Percentiles rank a stretch among this genome's conserved stretches.
phyloP scores from a whole-genome alignment of 208 protist genomes.

The Acanthamoeba castellanii region DNA sequence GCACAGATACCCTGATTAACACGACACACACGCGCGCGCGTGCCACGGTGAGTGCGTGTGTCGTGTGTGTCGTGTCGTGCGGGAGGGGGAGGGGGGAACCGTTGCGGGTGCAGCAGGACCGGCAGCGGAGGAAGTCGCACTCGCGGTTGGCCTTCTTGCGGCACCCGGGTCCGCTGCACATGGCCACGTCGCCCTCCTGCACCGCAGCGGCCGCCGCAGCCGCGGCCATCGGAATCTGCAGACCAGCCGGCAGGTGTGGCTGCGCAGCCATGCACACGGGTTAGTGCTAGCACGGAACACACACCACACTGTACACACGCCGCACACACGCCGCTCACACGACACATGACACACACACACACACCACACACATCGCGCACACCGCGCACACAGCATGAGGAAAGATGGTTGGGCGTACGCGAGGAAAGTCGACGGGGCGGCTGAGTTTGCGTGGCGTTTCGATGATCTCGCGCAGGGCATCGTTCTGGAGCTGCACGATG shows the following conservation, averaged over 20 bases:
- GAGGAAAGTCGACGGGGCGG: slow-evolving; percentile 15
- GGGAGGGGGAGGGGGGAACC: background rate
- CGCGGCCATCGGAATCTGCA: slow-evolving; percentile 5
- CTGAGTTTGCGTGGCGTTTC: slow-evolving; percentile 5
- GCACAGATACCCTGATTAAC: background rate
- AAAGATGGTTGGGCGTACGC: background rate
- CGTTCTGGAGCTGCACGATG: background rate
- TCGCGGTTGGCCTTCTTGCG: slow-evolving; percentile 30
- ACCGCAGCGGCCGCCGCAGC: background rate
- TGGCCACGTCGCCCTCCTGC: background rate
- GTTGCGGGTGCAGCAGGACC: slow-evolving; percentile 22
- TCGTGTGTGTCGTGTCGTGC: no score
- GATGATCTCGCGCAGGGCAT: slow-evolving; percentile 11
- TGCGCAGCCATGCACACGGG: background rate
- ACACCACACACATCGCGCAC: background rate
- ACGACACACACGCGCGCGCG: background rate
- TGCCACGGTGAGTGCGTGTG: background rate
- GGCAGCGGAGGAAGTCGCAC: slow-evolving; percentile 29
- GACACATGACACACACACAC: no score
- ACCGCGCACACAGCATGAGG: no score
- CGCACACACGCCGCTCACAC: no score
- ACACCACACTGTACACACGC: background rate
- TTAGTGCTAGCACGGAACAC: background rate
- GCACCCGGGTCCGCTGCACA: background rate
- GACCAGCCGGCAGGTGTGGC: background rate